Evolutionary conservation across 2,329 filamentous ascomycete genomes (phyloP), one percentile per base, ranked within the genome.

Genomic region (Aureobasidium sp.): DNA sequence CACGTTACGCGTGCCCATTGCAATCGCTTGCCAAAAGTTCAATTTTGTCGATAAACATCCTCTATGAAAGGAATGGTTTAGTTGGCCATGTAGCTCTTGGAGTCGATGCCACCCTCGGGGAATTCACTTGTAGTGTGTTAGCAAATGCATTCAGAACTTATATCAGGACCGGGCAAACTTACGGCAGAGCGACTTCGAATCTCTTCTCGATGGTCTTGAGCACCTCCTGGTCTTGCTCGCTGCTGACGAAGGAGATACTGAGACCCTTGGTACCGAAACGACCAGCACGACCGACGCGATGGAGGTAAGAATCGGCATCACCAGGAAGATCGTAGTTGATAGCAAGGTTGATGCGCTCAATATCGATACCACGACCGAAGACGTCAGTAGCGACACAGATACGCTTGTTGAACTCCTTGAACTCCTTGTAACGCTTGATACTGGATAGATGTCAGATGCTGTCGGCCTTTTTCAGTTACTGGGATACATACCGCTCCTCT

Each of bases 391-490:
- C 93, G 67, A 99, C 94, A 74, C 94, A 99, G 77, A 99, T 97
- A 74, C 94, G 91, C 83, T 97, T 97, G 85, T 97, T 96, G 85
- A 97, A 97, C 72, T 97, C 92, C 82, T 99, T 99, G 86, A 99
- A 99, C 71, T 97, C 92, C 79, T 96, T 96, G 85, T 97, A 99
- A 66, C 94, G 92, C 78, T 93, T 92, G 80, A 99, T 99, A 80
- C 92, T 97, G 67, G 55, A 69, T 68, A 68, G n/a, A n/a, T 36
- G 61, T 72, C 63, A 74, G 67, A 53, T 59, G n/a, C 37, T 39
- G 13, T 59, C 39, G 9, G 49, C 34, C 16, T 34, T 49, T n/a
- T 21, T 34, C 21, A 45, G 41, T n/a, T 2, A 47, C 8, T 16
- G 44, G 25, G 25, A 62, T 59, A 80, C 89, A 72, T 87, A 96